These are phyloP conservation scores for Trebouxia sp. DNA, from an alignment of 139 green algal species.

Conservation along the genomic window DNA sequence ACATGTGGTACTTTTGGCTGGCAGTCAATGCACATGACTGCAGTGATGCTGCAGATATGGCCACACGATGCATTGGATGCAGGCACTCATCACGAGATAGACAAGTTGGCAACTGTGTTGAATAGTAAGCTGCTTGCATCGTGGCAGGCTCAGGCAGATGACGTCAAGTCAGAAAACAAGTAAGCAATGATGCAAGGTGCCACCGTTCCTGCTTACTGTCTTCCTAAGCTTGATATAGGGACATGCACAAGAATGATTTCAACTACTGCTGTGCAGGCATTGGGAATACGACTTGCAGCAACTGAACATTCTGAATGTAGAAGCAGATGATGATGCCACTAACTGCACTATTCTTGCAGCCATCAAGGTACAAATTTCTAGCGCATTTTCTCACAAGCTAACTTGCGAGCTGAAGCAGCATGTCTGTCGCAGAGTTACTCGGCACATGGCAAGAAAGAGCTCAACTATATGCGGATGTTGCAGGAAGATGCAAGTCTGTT, in stretches of 20 bases:
- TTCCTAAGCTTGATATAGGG: too few relatives aligned
- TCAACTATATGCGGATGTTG: neutral
- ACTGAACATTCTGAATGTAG: neutral
- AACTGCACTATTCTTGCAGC: neutral
- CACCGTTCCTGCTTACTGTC: too few relatives aligned
- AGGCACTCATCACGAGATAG: neutral
- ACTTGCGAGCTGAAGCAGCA: too few relatives aligned
- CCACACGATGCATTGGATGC: neutral
- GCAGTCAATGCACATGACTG: too few relatives aligned
- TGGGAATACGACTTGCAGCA: constrained; percentile 9
- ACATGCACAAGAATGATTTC: too few relatives aligned
- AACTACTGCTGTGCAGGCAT: neutral
- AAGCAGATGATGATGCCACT: neutral
- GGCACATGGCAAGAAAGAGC: too few relatives aligned
- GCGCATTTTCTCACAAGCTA: too few relatives aligned
- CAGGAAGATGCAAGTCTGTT: constrained; percentile 4
- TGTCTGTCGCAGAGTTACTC: too few relatives aligned
- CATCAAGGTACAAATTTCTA: neutral
- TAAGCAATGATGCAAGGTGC: neutral
- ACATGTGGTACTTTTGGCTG: neutral
- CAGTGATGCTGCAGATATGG: too few relatives aligned
- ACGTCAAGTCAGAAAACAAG: neutral
- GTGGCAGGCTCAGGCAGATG: neutral
- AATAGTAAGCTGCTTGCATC: neutral
- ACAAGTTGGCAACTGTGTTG: neutral